A percentile compares a stretch with the other conserved stretches of the same genome.
phyloP scores from a whole-genome alignment of 1,284 basidiomycete genomes.

The Leccinum fallax region DNA sequence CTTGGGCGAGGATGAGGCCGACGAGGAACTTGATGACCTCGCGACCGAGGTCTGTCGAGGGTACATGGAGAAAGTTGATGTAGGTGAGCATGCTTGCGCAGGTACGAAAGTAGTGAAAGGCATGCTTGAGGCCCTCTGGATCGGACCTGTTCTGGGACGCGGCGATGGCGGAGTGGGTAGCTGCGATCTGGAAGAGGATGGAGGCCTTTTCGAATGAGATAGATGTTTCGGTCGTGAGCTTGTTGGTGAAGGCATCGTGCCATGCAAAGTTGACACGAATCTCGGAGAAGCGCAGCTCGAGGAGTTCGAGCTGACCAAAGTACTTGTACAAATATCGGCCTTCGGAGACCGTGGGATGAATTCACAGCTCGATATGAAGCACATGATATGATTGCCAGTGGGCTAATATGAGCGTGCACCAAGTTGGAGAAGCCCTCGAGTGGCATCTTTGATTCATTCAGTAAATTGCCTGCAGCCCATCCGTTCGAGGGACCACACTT shows the following conservation, averaged over 20 bases:
- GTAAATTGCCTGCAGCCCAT: too few species aligned
- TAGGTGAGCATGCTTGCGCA: conserved; percentile 97
- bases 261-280: conserved; percentile 95
- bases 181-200: conserved; percentile 95
- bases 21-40: conserved; percentile 95
- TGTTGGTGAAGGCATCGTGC: conserved; percentile 95
- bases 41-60: conserved; percentile 93
- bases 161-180: conserved; percentile 91
- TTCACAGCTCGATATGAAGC: too few species aligned
- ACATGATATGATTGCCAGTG: too few species aligned
- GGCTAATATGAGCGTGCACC: too few species aligned
- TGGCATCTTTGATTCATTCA: too few species aligned
- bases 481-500: too few species aligned
- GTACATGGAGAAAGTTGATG: conserved; percentile 96
- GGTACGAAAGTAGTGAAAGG: conserved; percentile 90
- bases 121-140: conserved; percentile 93
- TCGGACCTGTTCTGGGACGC: conserved; percentile 81
- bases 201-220: conserved; percentile 99
- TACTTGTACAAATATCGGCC: conserved; percentile 86
- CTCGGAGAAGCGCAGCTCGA: conserved; percentile 96
- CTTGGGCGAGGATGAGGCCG: conserved; percentile 89
- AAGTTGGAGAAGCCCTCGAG: too few species aligned
- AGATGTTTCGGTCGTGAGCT: conserved; percentile 92
- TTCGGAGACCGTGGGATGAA: too few species aligned
- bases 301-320: conserved; percentile 97